Percentiles rank a stretch among this genome's conserved stretches.
phyloP scores from a whole-genome alignment of 805 yeast genomes.

The Grigorovia humatica region DNA sequence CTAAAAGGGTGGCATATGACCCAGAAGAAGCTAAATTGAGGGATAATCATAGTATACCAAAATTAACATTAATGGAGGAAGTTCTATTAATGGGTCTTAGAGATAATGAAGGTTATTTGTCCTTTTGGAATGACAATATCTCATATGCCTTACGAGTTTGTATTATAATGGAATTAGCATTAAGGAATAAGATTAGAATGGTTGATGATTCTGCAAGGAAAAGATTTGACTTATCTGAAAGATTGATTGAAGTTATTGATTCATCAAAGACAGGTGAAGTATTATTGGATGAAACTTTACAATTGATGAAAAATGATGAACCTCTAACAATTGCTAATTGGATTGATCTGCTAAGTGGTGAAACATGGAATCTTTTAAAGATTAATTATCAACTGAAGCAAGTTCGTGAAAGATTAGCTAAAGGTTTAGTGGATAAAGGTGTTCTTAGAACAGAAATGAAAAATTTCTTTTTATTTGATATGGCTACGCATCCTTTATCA shows the following conservation, averaged over 20 bases:
- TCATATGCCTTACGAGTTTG: constrained; percentile 95
- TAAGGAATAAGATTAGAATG: constrained; percentile 79
- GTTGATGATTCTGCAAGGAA: constrained; percentile 88
- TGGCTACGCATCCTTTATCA: constrained; percentile 97
- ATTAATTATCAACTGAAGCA: constrained; percentile 93
- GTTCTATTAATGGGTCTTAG: constrained; percentile 86
- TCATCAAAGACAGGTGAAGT: constrained; percentile 89
- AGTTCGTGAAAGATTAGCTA: constrained; percentile 91
- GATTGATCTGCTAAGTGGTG: constrained; percentile 91
- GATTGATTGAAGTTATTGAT: constrained; percentile 80
- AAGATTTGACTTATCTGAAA: constrained; percentile 76
- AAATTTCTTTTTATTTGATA: constrained; percentile 87
- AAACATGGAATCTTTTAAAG: constrained; percentile 94
- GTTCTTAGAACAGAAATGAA: constrained; percentile 91
- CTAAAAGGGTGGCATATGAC: constrained; percentile 63
- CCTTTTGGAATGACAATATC: constrained; percentile 97
- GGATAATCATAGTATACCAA: constrained; percentile 43
- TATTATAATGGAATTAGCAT: constrained; percentile 82
- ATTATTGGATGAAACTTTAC: constrained; percentile 83
- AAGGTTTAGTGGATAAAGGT: constrained; percentile 96
- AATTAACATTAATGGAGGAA: constrained; percentile 91
- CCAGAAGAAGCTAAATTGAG: constrained; percentile 42
- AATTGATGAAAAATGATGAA: constrained; percentile 77
- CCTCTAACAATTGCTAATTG: constrained; percentile 72
- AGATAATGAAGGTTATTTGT: constrained; percentile 90